Percentiles rank a stretch among this genome's conserved stretches.
These are phyloP conservation scores for Carnegiea gigantea DNA, from an alignment of 179 eudicot species.

Conservation along the genomic window DNA sequence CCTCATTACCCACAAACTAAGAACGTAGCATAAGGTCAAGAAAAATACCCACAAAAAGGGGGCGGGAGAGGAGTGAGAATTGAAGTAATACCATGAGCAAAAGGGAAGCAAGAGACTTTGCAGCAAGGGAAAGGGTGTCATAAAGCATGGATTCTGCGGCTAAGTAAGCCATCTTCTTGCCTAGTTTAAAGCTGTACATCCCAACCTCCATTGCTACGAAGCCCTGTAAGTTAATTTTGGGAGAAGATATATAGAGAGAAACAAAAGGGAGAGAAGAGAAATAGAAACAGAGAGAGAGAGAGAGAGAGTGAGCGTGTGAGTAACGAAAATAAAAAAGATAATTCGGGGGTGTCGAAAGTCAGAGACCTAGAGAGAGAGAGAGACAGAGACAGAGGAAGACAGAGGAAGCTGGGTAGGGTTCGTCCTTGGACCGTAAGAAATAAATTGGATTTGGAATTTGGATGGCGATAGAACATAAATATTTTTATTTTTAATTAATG, in stretches of 20 bases:
- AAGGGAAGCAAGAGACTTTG: slow-evolving; percentile 40
- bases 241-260: not conserved
- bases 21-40: not conserved
- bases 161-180: slow-evolving; percentile 15
- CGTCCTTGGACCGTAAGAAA: not conserved
- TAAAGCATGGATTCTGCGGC: slow-evolving; percentile 21
- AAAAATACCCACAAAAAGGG: not conserved
- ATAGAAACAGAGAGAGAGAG: not conserved
- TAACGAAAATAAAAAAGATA: not conserved
- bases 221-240: slow-evolving; percentile 8
- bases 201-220: slow-evolving; percentile 38
- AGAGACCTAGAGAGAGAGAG: slow-evolving; percentile 11
- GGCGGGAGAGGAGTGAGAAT: not conserved
- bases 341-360: slow-evolving; percentile 6
- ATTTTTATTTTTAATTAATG: too few relatives aligned
- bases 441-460: not conserved
- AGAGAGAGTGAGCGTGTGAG: not conserved
- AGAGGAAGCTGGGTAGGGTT: not conserved
- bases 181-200: slow-evolving; percentile 27
- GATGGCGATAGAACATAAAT: too few relatives aligned
- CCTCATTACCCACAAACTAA: not conserved
- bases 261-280: too few relatives aligned
- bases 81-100: slow-evolving; percentile 33
- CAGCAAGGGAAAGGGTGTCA: slow-evolving; percentile 37
- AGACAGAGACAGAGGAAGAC: not conserved